These are phyloP conservation scores for Albizia julibrissin DNA, from an alignment of 306 rosid genomes.

Conservation along the genomic window DNA sequence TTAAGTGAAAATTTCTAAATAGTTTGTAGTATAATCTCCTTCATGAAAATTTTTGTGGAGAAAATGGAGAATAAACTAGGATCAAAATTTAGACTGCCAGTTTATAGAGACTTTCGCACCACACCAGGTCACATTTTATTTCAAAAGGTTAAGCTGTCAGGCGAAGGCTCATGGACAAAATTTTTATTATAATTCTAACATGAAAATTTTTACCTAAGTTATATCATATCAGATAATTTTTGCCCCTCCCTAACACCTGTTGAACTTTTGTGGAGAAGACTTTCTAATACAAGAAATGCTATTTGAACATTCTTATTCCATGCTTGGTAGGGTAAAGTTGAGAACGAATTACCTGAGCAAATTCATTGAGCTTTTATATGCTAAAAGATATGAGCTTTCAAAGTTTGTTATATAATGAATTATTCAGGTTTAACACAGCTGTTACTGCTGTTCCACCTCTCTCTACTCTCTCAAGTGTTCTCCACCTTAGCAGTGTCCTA, in stretches of 20 bases:
- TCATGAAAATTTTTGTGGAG: too few relatives aligned
- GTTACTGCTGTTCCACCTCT: background rate
- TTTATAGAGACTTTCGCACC: too few relatives aligned
- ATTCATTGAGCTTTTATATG: slow-evolving; percentile 21
- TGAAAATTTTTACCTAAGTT: background rate
- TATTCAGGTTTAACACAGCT: background rate
- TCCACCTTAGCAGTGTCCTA: background rate
- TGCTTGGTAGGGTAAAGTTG: background rate
- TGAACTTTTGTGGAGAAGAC: background rate
- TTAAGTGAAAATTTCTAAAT: background rate
- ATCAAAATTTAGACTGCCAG: too few relatives aligned
- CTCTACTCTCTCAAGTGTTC: background rate
- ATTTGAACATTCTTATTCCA: background rate
- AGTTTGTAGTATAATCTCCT: background rate
- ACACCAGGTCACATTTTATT: background rate
- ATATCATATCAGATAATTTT: background rate
- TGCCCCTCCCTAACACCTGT: background rate
- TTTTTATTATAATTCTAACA: background rate
- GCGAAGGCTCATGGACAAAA: background rate
- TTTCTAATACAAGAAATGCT: background rate
- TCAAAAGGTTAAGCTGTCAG: background rate
- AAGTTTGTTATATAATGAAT: background rate
- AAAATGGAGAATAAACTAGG: too few relatives aligned
- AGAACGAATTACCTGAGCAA: background rate
- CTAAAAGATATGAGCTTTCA: background rate